These are phyloP conservation scores for Glarea lozoyensis DNA, from an alignment of 495 filamentous ascomycete species.

Conservation along the genomic window DNA sequence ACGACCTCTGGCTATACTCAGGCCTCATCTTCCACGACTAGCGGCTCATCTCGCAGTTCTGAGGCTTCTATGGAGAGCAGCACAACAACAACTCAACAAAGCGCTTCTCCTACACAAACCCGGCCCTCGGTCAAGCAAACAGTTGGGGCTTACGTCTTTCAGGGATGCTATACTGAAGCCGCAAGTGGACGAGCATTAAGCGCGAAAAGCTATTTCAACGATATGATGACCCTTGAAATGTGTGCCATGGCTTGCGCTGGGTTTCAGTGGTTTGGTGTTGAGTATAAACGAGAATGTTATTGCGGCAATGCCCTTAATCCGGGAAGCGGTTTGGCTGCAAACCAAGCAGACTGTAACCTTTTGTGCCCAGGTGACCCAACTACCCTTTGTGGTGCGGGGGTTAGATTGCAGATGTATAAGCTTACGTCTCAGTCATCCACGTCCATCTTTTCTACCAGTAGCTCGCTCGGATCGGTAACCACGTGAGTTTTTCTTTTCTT, in stretches of 20 bases:
- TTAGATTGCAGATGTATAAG: too few relatives aligned
- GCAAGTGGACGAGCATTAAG: constrained; percentile 11
- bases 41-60: constrained; percentile 3
- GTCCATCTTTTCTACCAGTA: too few relatives aligned
- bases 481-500: too few relatives aligned
- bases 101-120: constrained; percentile 4
- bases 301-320: constrained; percentile 20
- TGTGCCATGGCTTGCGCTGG: constrained; percentile 23
- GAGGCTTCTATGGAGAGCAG: background rate
- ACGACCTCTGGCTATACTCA: background rate
- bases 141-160: constrained; percentile 18
- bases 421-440: too few relatives aligned
- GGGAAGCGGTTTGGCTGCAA: constrained; percentile 2
- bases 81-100: constrained; percentile 6
- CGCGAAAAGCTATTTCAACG: constrained; percentile 4
- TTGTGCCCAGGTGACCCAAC: constrained; percentile 15
- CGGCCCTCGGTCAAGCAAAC: constrained; percentile 3
- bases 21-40: background rate
- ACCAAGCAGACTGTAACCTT: constrained; percentile 20
- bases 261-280: constrained; percentile 26
- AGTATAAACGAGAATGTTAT: constrained; percentile 30
- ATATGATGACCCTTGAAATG: constrained; percentile 25
- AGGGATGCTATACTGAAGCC: constrained; percentile 25
- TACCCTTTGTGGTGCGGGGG: constrained; percentile 24
- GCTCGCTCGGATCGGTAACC: too few relatives aligned